phyloP scores from a whole-genome alignment of 768 basidiomycete species.

The Suillus plorans region DNA sequence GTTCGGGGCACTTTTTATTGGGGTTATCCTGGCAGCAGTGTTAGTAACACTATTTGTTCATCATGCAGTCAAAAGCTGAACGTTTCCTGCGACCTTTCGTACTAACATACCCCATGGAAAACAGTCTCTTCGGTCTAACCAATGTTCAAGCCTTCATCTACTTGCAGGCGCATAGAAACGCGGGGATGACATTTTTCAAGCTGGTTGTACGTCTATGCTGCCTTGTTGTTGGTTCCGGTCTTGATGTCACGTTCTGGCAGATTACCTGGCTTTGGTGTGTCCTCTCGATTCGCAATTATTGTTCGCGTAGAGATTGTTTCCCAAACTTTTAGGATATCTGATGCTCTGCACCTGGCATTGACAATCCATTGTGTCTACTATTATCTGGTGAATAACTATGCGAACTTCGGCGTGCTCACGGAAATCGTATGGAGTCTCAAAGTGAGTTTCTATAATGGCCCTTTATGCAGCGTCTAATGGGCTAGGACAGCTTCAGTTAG shows the following conservation, averaged over 20 bases:
- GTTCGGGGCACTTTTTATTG: slow-evolving; percentile 2
- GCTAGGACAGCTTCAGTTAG: background rate
- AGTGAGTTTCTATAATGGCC: background rate
- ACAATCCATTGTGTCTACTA: background rate
- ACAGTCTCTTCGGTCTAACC: background rate
- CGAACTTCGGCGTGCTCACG: background rate
- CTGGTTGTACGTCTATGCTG: background rate
- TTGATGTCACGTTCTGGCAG: too few relatives aligned
- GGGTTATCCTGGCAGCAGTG: background rate
- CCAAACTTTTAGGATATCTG: background rate
- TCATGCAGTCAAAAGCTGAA: background rate
- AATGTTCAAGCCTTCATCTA: background rate
- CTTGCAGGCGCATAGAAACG: background rate
- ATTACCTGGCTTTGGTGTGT: background rate
- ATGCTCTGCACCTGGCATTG: background rate
- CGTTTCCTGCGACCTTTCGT: background rate
- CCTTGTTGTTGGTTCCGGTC: background rate
- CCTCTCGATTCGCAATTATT: background rate
- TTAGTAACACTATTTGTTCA: background rate
- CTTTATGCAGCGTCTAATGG: background rate
- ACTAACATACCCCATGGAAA: background rate
- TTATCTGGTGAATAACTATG: background rate
- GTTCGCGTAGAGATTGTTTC: too few relatives aligned
- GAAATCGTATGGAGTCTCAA: background rate
- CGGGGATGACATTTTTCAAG: background rate